Base-by-base conservation (phyloP, 306 rosid species). In the Corylus heterophylla region DNA sequence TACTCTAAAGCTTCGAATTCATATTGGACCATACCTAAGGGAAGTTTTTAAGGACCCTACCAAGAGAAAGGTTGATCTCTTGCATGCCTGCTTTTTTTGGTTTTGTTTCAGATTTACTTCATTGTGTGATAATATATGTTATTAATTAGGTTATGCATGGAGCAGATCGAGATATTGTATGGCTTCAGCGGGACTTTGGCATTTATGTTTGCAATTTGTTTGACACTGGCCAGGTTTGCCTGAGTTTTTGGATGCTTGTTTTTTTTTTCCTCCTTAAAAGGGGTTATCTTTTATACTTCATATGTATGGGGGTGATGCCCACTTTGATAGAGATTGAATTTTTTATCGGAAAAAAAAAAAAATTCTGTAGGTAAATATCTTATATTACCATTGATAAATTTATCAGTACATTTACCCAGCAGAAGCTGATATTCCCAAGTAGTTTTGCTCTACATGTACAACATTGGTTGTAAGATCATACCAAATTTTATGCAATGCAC, bases 161-260 rank as follows among this genome's bases (percentile, higher is more conserved):
- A 87, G 97, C 98, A 51, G 90, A 94, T 87, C 89, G 93, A 48
- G 98, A 94, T 83, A 83, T 94, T 73, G 78, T 91, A 73, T 94
- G 98, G 98, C 91, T 94, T 64, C 97, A 94, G 85, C 92, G 97
- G 62, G 98, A 94, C 81, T 94, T 94, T 84, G 98, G 98, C 87
- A 94, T 94, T 76, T 94, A 92, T 31, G 59, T 94, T 63, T 94
- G 98, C 87, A 94, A 94, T 87, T 76, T 94, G 86, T 95, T 92
- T 76, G 98, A 95, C 87, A 95, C 98, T 42, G 91, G 97, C 85
- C 98, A 92, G 98, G 98, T 94, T 78, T 87, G 85, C 70, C 45
- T 42, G 45, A 42, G 45, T 42, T 42, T 42, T 42, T 5, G 45
- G 45, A 42, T 5, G 8, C 45, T 42, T 42, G 7, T 42, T 42